Evolutionary conservation across 2,329 filamentous ascomycete species (phyloP), one percentile per base, ranked within the genome.

Genomic region (Gliomastix tumulicola): DNA sequence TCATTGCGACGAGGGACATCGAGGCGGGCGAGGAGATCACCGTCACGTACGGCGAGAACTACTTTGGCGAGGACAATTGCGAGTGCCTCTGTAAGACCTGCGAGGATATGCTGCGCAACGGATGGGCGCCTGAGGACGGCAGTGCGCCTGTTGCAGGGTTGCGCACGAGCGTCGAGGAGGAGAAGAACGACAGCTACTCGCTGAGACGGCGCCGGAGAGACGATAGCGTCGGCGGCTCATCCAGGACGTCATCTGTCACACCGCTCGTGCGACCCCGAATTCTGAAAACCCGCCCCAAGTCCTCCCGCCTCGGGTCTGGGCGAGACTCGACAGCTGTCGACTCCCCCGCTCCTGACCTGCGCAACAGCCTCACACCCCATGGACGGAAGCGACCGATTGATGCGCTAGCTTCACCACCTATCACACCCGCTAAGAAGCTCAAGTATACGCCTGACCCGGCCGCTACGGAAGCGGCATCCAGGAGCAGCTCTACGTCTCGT

Each of bases 51-150:
- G 88, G 90, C 18, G 88, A 94, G 15, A 88, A 87, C 54, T 98
- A 98, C 57, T 98, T 98, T 63, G 92, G 92, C 3, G 82, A 88
- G 31, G 79, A 89, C 55, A 98, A 98, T 48, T 89, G 88, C 58
- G 92, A 98, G 55, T 98, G 92, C 55, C 67, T 98, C 2, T 98
- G 92, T 57, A 74, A 75, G 48, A 92, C 85, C 0, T 98, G 92
- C 57, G 92, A 98, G 61, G 69, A 73, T 17, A 66, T 70, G 4
- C 65, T 76, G 39, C 71, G 74, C 36, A 97, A 96, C 55, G 92
- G 92, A 2, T 98, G 94, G 94, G 74, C 77, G 25, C 73, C 67
- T 0, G 64, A 63, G 12, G 67, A 68, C 5, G 67, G 60, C 0
- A 65, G 64, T 12, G 54, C 63, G 4, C 61, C 60, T 2, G 60